Evolutionary conservation across 2,329 filamentous ascomycete species (phyloP), one percentile per base, ranked within the genome.

Genomic region (Lasiodiplodia hormozganensis): DNA sequence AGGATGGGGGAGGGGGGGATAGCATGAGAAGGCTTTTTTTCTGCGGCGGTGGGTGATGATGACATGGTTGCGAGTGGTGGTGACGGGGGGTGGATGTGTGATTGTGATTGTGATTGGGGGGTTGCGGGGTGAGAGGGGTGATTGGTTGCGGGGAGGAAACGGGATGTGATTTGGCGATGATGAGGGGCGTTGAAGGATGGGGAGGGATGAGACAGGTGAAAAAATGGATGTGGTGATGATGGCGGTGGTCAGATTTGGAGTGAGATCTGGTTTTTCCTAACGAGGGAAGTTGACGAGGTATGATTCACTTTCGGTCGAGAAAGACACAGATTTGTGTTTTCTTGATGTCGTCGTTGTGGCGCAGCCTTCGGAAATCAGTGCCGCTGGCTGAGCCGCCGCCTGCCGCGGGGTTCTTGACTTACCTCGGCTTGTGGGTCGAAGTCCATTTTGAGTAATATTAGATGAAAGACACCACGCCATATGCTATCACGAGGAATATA

Each of bases 341-440:
- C 16, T 21, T 11, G 16, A 18, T 31, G 31, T 31, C 11, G 53
- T 54, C 12, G 18, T 11, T 58, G 11, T 40, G 31, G 54, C 54
- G 54, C 43, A 47, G 43, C 43, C n/a, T 4, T n/a, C 12, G 18
- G 18, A 21, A 11, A 8, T 21, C 4, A 47, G 3, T 10, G 8
- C 12, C 31, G 31, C 31, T 34, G 31, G 31, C 31, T 34, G 31
- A 21, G 40, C 40, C 16, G 43, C n/a, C n/a, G 43, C 43, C 43
- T 47, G 43, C n/a, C 12, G 43, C 18, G 43, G 43, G n/a, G 43
- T n/a, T n/a, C n/a, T 10, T 28, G 31, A 62, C 58, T 28, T 49
- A 62, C 58, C 58, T 62, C 58, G 58, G 58, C 58, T 34, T 6
- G 25, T n/a, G 40, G 18, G 14, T 62, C 43, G 23, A 12, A 21